phyloP scores from a whole-genome alignment of 352 stramenopile species.

The Phytophthora hybrid region DNA sequence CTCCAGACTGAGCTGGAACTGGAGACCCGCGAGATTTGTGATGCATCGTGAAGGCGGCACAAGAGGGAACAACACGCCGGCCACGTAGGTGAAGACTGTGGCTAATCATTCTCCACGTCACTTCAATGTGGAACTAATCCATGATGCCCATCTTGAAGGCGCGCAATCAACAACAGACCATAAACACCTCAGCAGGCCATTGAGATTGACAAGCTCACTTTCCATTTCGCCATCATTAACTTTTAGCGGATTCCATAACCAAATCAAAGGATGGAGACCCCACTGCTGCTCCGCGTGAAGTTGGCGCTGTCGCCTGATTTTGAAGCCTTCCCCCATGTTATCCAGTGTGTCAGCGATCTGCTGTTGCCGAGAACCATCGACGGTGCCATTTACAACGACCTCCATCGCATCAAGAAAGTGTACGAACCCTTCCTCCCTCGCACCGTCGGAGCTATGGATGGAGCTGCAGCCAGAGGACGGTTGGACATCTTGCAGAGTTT shows the following conservation, averaged over 20 bases:
- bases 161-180: not conserved
- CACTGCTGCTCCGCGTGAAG: not conserved
- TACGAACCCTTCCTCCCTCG: not conserved
- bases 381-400: slow-evolving; percentile 1
- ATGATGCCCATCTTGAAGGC: not conserved
- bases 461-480: slow-evolving; percentile 1
- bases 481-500: slow-evolving; percentile 1
- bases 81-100: not conserved
- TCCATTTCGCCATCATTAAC: not conserved
- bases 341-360: not conserved
- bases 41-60: not conserved
- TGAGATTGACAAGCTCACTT: not conserved
- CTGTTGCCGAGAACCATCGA: not conserved
- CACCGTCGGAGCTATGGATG: not conserved
- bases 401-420: slow-evolving; percentile 1
- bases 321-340: not conserved
- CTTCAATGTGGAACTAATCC: slow-evolving; percentile 1
- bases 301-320: not conserved
- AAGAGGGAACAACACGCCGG: not conserved
- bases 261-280: not conserved
- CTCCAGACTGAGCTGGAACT: too few relatives aligned
- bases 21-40: too few relatives aligned
- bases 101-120: slow-evolving; percentile 1
- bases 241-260: not conserved
- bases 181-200: not conserved